A percentile compares a stretch with the other conserved stretches of the same genome.
Conservation (phyloP, 257 asterid genomes). For the Fraxinus quadrangulata region DNA sequence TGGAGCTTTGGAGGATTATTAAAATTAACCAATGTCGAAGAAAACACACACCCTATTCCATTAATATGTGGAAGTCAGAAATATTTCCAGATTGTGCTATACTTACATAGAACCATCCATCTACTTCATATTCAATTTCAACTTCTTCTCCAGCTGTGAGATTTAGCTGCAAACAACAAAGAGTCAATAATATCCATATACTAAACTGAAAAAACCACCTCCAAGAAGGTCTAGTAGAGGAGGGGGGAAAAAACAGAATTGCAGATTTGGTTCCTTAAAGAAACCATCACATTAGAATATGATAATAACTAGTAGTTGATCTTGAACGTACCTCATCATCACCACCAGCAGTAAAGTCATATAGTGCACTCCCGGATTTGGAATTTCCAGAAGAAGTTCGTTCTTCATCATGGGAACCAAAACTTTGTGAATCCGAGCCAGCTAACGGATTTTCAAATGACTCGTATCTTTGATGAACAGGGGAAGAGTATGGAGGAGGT, state of each 20-base stretch:
- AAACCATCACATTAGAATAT: conserved; percentile 12
- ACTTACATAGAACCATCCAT: conserved; percentile 99
- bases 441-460: conserved; percentile 96
- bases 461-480: conserved; percentile 68
- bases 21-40: not conserved
- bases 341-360: conserved; percentile 99
- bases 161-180: conserved; percentile 64
- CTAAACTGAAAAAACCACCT: conserved; percentile 24
- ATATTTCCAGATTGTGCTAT: conserved; percentile 19
- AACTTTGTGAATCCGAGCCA: conserved; percentile 67
- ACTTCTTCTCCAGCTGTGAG: conserved; percentile 91
- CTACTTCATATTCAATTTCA: conserved; percentile 95
- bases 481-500: conserved; percentile 99
- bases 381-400: conserved; percentile 73
- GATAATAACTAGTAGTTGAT: not conserved
- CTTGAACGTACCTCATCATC: conserved; percentile 82
- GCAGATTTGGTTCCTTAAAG: conserved; percentile 13
- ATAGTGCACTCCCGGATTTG: conserved; percentile 80
- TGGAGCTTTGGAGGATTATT: conserved; percentile 2
- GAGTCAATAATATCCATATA: conserved; percentile 25
- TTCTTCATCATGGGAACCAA: conserved; percentile 61
- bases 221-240: conserved; percentile 13
- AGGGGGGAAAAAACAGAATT: not conserved
- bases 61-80: not conserved
- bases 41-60: conserved; percentile 4